These are phyloP conservation scores for Aspergillus ellipticus DNA, from an alignment of 495 filamentous ascomycete species.

Conservation along the genomic window DNA sequence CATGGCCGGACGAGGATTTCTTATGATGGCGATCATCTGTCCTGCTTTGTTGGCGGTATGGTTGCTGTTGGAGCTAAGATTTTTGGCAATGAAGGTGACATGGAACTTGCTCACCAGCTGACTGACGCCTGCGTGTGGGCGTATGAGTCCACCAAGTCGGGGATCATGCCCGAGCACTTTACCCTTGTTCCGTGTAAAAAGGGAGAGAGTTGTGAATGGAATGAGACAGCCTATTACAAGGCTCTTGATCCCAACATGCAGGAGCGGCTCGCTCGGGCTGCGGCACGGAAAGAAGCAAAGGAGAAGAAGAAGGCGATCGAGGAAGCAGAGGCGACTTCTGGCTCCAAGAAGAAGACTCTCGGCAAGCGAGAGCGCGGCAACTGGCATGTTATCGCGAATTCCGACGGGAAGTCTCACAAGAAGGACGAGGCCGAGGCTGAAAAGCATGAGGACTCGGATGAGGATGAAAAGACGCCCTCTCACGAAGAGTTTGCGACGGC, in stretches of 20 bases:
- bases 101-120: slow-evolving; percentile 77
- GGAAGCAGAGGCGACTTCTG: background rate
- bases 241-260: slow-evolving; percentile 51
- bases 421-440: slow-evolving; percentile 1
- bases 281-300: slow-evolving; percentile 25
- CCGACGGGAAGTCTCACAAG: background rate
- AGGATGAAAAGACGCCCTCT: slow-evolving; percentile 18
- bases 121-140: slow-evolving; percentile 95
- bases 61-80: slow-evolving; percentile 83
- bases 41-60: slow-evolving; percentile 94
- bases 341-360: background rate
- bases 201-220: slow-evolving; percentile 65
- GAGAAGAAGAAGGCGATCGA: slow-evolving; percentile 13
- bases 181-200: slow-evolving; percentile 64
- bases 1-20: slow-evolving; percentile 38
- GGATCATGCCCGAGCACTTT: slow-evolving; percentile 87
- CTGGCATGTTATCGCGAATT: slow-evolving; percentile 18
- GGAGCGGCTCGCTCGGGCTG: slow-evolving; percentile 25
- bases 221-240: slow-evolving; percentile 61
- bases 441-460: slow-evolving; percentile 16
- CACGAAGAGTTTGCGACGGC: slow-evolving; percentile 63
- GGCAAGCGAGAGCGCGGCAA: slow-evolving; percentile 19
- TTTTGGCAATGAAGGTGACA: slow-evolving; percentile 73
- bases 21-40: slow-evolving; percentile 71
- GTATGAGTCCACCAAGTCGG: slow-evolving; percentile 73